Base-by-base conservation (phyloP, 768 basidiomycete genomes). In the Mrakia frigida region DNA sequence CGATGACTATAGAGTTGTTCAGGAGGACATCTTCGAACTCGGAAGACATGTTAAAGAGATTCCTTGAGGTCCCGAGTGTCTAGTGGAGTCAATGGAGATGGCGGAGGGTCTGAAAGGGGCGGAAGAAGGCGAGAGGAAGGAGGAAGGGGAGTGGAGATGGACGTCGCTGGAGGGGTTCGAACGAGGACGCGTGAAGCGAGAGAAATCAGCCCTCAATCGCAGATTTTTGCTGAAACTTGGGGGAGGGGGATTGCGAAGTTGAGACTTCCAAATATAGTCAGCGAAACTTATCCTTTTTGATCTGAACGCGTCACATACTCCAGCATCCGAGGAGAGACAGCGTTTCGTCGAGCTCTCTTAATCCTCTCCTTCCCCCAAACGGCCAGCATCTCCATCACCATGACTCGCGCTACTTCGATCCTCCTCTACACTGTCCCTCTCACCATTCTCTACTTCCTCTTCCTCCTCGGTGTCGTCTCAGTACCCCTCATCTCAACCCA, bases 1-100 rank as follows among this genome's bases (percentile, higher is more conserved):
- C 96, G 81, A 98, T 97, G 79, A 98, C 96, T 76, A 98, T 73
- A 39, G 56, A 60, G 67, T 78, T 78, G 68, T 73, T 78, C 23
- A 78, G 68, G 11, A 77, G 76, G 10, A 77, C 76, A 67, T 77
- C 76, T 35, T 76, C 76, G 28, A 77, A 77, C 72, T 77, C 76
- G 50, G 70, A 72, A 39, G 65, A 68, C 65, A 68, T 68, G 37
- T 6, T 11, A 41, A 6, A 1, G 65, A 68, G 39, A 23, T 23
- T 16, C 18, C 16, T 10, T 35, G 39, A 41, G 39, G 35, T 43
- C 21, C 4, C 0, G 39, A 23, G 7, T 3, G 65, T n/a, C 9
- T 39, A 9, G 10, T 6, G 16, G 37, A 41, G 65, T 39, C 39
- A 0, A 23, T 5, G 1, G 25, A 39, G 37, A 25, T 21, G 65